Percentiles rank a stretch among this genome's conserved stretches.
phyloP scores from a whole-genome alignment of 371 early-diverging fungal genomes.

The Mucor ambiguus region DNA sequence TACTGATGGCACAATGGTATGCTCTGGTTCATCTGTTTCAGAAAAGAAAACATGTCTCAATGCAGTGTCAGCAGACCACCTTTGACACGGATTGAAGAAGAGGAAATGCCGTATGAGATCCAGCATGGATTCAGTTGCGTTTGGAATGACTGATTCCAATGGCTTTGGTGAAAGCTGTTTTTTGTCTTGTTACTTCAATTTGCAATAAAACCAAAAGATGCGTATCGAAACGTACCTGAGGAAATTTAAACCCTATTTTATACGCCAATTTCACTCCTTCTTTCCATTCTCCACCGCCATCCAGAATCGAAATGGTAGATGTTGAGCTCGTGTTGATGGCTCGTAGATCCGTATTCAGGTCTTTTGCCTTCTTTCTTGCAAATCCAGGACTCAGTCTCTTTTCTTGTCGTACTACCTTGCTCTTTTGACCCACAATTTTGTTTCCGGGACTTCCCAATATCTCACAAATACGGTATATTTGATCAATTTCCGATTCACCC shows the following conservation, averaged over 20 bases:
- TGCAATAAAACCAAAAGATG: not conserved
- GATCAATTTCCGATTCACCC: constrained; percentile 92
- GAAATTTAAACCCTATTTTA: constrained; percentile 70
- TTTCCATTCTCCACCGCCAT: constrained; percentile 70
- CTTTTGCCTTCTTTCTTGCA: constrained; percentile 31
- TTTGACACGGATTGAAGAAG: constrained; percentile 82
- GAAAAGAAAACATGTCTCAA: constrained; percentile 73
- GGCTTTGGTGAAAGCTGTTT: constrained; percentile 54
- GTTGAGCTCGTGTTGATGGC: not conserved
- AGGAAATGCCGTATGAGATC: constrained; percentile 82
- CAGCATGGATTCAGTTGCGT: constrained; percentile 65
- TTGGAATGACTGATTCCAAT: constrained; percentile 62
- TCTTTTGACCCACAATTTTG: constrained; percentile 20
- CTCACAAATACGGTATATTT: constrained; percentile 77
- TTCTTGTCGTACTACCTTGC: constrained; percentile 17
- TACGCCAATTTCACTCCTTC: constrained; percentile 69
- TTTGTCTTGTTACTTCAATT: constrained; percentile 8
- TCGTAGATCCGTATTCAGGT: not conserved
- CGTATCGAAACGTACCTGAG: constrained; percentile 30
- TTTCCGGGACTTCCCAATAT: constrained; percentile 65
- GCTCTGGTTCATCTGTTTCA: constrained; percentile 18
- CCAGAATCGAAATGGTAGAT: constrained; percentile 21
- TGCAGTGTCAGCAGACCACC: constrained; percentile 79
- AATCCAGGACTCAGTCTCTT: constrained; percentile 46
- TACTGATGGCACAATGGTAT: constrained; percentile 8